Conservation (phyloP, 495 filamentous ascomycete species). For the Hypoxylon fragiforme region DNA sequence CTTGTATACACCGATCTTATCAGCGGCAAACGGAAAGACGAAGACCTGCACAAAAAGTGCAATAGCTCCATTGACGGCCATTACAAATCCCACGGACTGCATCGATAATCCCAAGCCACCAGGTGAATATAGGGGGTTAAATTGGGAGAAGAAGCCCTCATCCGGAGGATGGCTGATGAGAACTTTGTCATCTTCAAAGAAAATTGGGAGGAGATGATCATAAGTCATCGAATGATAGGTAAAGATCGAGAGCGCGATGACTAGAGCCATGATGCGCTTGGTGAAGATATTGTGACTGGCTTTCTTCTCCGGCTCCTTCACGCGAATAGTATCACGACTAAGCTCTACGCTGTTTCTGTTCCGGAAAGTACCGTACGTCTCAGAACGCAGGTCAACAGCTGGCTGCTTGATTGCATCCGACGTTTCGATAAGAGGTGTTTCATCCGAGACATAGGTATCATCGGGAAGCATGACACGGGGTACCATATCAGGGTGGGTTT, state of each 20-base stretch:
- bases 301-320: conserved; percentile 39
- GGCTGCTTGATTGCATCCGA: conserved; percentile 70
- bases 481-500: conserved; percentile 82
- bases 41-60: conserved; percentile 77
- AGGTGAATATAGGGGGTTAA: conserved; percentile 60
- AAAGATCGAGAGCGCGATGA: conserved; percentile 76
- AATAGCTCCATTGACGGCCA: conserved; percentile 78
- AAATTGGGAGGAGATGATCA: conserved; percentile 82
- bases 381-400: conserved; percentile 68
- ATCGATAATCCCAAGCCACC: conserved; percentile 76
- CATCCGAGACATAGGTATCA: conserved; percentile 57
- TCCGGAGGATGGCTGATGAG: conserved; percentile 20
- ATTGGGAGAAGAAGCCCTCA: conserved; percentile 17
- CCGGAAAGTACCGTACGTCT: conserved; percentile 81
- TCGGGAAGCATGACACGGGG: conserved; percentile 58
- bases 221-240: conserved; percentile 89
- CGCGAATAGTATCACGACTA: conserved; percentile 43
- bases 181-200: conserved; percentile 69
- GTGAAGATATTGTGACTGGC: conserved; percentile 59
- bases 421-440: conserved; percentile 72
- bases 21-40: conserved; percentile 71
- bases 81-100: conserved; percentile 73
- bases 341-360: conserved; percentile 55
- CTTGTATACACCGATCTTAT: conserved; percentile 71
- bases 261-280: conserved; percentile 67